These are phyloP conservation scores for Hygrophoropsis aurantiaca DNA, from an alignment of 768 basidiomycete genomes.

Conservation along the genomic window DNA sequence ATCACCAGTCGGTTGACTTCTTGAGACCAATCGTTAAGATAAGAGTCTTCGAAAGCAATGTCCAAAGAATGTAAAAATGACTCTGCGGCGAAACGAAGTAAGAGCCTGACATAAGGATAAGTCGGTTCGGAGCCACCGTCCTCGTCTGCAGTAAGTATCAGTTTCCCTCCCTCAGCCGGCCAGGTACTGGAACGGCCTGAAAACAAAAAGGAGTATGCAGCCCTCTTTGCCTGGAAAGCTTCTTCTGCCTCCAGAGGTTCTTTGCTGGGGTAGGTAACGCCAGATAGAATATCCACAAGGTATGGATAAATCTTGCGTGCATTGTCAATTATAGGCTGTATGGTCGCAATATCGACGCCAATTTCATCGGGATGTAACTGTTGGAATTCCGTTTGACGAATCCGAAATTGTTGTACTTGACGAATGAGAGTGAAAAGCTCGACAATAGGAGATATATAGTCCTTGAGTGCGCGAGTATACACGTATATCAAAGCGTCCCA, in stretches of 20 bases:
- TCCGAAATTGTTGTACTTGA: slow-evolving; percentile 57
- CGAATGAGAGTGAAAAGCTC: slow-evolving; percentile 79
- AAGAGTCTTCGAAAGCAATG: slow-evolving; percentile 91
- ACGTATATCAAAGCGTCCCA: slow-evolving; percentile 96
- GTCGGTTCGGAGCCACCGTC: slow-evolving; percentile 77
- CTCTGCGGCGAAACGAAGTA: slow-evolving; percentile 90
- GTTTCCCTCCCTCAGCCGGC: slow-evolving; percentile 74
- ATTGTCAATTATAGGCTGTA: slow-evolving; percentile 63
- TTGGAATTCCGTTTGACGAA: slow-evolving; percentile 22
- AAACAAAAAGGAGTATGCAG: slow-evolving; percentile 83
- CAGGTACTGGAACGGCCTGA: slow-evolving; percentile 76
- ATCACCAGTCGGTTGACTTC: slow-evolving; percentile 76
- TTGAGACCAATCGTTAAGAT: slow-evolving; percentile 75
- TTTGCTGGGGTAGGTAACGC: slow-evolving; percentile 84
- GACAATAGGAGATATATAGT: slow-evolving; percentile 88
- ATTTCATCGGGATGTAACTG: slow-evolving; percentile 25
- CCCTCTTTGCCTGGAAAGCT: slow-evolving; percentile 65
- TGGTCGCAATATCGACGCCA: slow-evolving; percentile 17
- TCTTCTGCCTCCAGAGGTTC: slow-evolving; percentile 66
- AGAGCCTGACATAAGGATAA: slow-evolving; percentile 83
- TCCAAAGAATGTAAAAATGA: slow-evolving; percentile 93
- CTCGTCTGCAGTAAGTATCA: slow-evolving; percentile 75
- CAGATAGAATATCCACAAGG: slow-evolving; percentile 75
- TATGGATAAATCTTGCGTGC: slow-evolving; percentile 94
- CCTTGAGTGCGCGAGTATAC: slow-evolving; percentile 83